Evolutionary conservation across 2,329 filamentous ascomycete genomes (phyloP).

Genomic region (Epichloe aotearoae): DNA sequence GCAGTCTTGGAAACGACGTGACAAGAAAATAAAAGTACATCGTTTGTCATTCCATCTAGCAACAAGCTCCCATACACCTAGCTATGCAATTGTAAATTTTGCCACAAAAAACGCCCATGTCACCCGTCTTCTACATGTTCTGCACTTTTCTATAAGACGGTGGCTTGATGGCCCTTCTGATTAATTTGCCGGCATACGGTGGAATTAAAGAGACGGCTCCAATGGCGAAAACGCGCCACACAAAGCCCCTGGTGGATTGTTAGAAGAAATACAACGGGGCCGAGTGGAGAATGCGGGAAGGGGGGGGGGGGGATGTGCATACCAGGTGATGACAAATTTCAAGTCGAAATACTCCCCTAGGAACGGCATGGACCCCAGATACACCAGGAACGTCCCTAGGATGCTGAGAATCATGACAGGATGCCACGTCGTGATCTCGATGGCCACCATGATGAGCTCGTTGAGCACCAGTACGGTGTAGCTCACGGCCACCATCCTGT

Average conservation of each 20-base stretch:
- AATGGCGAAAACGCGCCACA: constrained; percentile 78
- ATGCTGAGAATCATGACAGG: constrained; percentile 79
- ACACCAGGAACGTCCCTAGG: constrained; percentile 70
- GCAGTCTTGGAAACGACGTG: neutral
- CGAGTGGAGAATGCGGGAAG: neutral
- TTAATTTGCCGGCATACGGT: constrained; percentile 75
- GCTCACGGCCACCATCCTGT: constrained; percentile 73
- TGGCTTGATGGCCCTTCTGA: constrained; percentile 74
- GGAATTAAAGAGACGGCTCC: constrained; percentile 70
- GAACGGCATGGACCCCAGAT: constrained; percentile 72
- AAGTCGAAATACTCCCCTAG: constrained; percentile 83
- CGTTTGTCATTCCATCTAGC: neutral
- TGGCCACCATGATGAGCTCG: constrained; percentile 92
- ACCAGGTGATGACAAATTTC: constrained; percentile 58
- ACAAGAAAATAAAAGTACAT: neutral
- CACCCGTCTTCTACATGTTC: constrained; percentile 34
- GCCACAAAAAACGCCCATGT: constrained; percentile 5
- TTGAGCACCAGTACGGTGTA: constrained; percentile 90
- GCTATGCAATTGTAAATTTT: neutral
- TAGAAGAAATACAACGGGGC: constrained; percentile 6
- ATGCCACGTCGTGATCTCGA: constrained; percentile 96
- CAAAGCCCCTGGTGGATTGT: constrained; percentile 50
- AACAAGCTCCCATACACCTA: neutral
- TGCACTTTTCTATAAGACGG: constrained; percentile 92
- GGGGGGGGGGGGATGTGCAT: constrained; percentile 18